A percentile compares a stretch with the other conserved stretches of the same genome.
phyloP scores from a whole-genome alignment of 176 grass and related monocot species.

The Ampelocalamus luodianensis region DNA sequence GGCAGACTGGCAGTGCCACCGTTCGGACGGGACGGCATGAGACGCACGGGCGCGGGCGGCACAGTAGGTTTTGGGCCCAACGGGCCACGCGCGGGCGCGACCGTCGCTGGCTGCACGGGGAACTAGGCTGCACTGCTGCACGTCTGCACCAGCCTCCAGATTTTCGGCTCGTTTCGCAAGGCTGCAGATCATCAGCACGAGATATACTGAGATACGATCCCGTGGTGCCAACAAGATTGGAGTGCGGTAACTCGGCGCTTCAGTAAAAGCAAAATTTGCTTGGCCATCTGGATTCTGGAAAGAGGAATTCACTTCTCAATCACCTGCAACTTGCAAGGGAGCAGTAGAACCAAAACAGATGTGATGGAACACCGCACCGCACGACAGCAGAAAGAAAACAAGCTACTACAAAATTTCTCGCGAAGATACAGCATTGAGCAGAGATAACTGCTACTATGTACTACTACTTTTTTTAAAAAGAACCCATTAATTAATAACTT shows the following conservation, averaged over 20 bases:
- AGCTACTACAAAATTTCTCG: neutral
- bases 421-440: neutral
- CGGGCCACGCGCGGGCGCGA: too few species aligned
- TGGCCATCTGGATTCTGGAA: neutral
- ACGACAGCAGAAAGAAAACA: neutral
- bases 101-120: too few species aligned
- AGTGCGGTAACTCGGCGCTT: too few species aligned
- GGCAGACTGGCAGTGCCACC: neutral
- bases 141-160: too few species aligned
- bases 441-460: neutral
- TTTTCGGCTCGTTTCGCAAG: neutral
- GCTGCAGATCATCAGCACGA: neutral
- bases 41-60: neutral
- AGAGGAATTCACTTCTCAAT: neutral
- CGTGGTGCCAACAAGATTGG: too few species aligned
- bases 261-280: too few species aligned
- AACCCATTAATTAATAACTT: slow-evolving; percentile 26
- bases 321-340: neutral
- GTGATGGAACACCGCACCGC: neutral
- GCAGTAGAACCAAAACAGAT: neutral
- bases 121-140: neutral
- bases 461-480: slow-evolving; percentile 13
- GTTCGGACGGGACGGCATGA: neutral
- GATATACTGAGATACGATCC: too few species aligned
- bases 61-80: neutral